Percentiles rank a stretch among this genome's conserved stretches.
These are phyloP conservation scores for Coix lacrymajobi DNA, from an alignment of 176 grass and related monocot genomes.

Conservation along the genomic window DNA sequence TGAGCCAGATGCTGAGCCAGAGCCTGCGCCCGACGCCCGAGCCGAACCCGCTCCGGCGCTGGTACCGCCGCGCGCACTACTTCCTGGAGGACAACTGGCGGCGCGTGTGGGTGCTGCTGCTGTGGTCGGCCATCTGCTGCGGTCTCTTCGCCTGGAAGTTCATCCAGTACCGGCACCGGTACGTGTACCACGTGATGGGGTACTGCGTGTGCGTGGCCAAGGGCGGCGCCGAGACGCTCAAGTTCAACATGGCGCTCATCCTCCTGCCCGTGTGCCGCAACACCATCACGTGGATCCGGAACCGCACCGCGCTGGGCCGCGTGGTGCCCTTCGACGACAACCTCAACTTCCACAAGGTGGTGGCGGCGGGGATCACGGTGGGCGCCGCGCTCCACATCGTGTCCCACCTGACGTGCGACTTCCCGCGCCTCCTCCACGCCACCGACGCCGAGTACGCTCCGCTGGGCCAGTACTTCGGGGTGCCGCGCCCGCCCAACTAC, in stretches of 20 bases:
- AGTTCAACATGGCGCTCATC: slow-evolving; percentile 99
- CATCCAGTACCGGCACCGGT: slow-evolving; percentile 58
- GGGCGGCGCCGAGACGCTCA: slow-evolving; percentile 94
- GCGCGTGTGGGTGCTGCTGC: slow-evolving; percentile 70
- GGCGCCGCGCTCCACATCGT: slow-evolving; percentile 64
- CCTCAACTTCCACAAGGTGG: slow-evolving; percentile 99
- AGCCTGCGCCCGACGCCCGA: slow-evolving; percentile 68
- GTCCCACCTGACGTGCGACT: slow-evolving; percentile 87
- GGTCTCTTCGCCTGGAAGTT: slow-evolving; percentile 84
- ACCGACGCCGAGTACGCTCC: slow-evolving; percentile 53
- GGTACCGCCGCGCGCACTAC: slow-evolving; percentile 48
- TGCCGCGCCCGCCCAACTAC: slow-evolving; percentile 44
- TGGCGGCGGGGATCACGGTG: slow-evolving; percentile 60
- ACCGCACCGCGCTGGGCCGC: slow-evolving; percentile 33
- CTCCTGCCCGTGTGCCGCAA: slow-evolving; percentile 96
- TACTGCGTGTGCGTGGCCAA: slow-evolving; percentile 98
- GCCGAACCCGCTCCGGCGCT: slow-evolving; percentile 71
- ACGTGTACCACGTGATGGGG: slow-evolving; percentile 82
- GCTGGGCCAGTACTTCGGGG: slow-evolving; percentile 58
- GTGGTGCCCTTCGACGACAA: slow-evolving; percentile 90
- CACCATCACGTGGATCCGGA: slow-evolving; percentile 95
- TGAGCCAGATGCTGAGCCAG: slow-evolving; percentile 92
- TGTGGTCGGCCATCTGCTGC: slow-evolving; percentile 68
- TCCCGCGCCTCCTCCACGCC: slow-evolving; percentile 79
- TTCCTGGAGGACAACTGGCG: slow-evolving; percentile 96